Base-by-base conservation (phyloP, 2,329 filamentous ascomycete species). In the Blastomyces emzantsi region DNA sequence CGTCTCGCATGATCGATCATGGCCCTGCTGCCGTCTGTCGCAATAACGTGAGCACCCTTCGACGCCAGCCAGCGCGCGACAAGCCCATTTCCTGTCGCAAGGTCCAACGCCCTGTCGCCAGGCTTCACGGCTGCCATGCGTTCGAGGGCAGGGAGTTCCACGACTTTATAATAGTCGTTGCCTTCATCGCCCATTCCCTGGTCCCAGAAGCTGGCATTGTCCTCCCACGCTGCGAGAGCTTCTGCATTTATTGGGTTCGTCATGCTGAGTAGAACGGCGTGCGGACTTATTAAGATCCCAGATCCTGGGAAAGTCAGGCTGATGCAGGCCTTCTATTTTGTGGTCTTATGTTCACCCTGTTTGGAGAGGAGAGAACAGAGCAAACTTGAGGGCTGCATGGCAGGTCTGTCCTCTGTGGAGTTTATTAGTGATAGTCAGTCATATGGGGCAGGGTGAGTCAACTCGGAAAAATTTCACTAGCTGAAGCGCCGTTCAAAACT, bases 11-110 rank as follows among this genome's bases (percentile, higher is more conserved):
- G 65, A 7, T 74, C 66, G 2, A 81, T 62, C 79, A 82, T 81
- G 9, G 67, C 69, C 25, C 66, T 59, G 45, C 75, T 76, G 49
- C 76, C 80, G 64, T 82, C 81, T 1, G 80, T 79, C 1, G 78
- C 81, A 3, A 78, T 66, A 15, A 82, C 77, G 1, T 66, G 63
- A 0, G 74, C 74, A 11, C 74, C 76, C 28, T 72, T 65, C 11
- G 67, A 68, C 1, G 74, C 75, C 19, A 83, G 72, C 73, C 76
- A 78, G 28, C 80, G 76, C 19, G 80, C 78, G 22, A 77, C 76
- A 33, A 82, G 74, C 30, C 80, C 80, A 64, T 81, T 82, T 49
- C 80, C 80, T 0, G 79, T 81, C 3, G 80, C 78, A n/a, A 83
- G 71, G 62, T 82, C 80, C 6, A 82, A 72, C 0, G 77, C 78